Base-by-base conservation (phyloP, 2,329 filamentous ascomycete genomes). In the Alternaria metachromatica region DNA sequence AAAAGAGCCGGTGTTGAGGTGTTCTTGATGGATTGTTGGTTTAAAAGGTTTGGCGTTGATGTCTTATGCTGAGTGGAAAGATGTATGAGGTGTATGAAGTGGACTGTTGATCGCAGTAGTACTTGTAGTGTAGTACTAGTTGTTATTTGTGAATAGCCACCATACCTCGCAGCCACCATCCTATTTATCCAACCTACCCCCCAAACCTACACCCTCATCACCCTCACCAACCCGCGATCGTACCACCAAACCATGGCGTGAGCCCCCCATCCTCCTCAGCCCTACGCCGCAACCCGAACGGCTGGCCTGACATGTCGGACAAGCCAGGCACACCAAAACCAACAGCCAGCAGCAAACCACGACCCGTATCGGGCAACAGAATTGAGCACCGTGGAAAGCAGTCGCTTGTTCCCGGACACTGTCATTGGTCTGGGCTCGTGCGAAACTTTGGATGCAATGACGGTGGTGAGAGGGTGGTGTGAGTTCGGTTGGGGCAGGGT, bases 401-500 rank as follows among this genome's bases (percentile, higher is more conserved):
- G 45, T 61, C 53, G 58, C 50, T 30, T 26, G 48, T 45, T 60
- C 46, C 63, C 57, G 60, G 63, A 46, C 25, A 50, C 46, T 62
- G 26, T 33, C 25, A 30, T 33, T 53, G 49, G 53, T 50, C 21
- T 44, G 26, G 53, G 4, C 15, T 23, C 3, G 20, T 11, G 12
- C 13, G 15, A 41, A 20, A 10, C 18, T 30, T 23, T 37, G 21
- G 20, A 59, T 59, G 37, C 28, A 13, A 43, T 46, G 30, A 43
- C 46, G 60, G 58, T 72, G 62, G 67, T 15, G 61, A 67, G 71
- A 74, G 25, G 55, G 69, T 76, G 73, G 72, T 72, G 72, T 74
- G 72, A 74, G 65, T 57, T 59, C 60, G 59, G 48, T 46, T 51
- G 28, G 12, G 11, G 43, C 25, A 33, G 57, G 53, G 54, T 61